Evolutionary conservation across 2,329 filamentous ascomycete species (phyloP).

Genomic region (Aspergillus awamori): DNA sequence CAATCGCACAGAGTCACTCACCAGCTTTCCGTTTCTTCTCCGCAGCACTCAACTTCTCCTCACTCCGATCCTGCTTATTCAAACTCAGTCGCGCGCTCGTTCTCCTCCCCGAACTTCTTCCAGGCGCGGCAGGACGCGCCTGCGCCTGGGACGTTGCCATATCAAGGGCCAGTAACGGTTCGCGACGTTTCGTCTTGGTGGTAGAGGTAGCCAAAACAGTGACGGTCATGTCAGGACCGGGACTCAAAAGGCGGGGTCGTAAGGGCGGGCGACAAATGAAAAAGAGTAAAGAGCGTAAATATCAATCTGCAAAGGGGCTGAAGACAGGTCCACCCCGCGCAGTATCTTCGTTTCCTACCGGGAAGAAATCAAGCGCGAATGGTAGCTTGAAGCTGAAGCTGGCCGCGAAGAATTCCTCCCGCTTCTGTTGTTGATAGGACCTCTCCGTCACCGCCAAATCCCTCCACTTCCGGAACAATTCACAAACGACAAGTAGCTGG

Average conservation of each 20-base stretch:
- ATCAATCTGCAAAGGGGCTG: not conserved
- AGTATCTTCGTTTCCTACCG: not conserved
- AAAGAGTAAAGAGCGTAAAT: not conserved
- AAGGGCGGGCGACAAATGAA: not conserved
- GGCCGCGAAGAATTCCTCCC: not conserved
- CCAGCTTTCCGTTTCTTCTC: slow-evolving; percentile 49
- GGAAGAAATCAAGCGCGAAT: not conserved
- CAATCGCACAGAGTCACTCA: slow-evolving; percentile 32
- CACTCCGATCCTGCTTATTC: slow-evolving; percentile 36
- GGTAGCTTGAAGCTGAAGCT: not conserved
- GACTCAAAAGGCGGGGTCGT: slow-evolving; percentile 4
- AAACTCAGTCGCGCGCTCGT: slow-evolving; percentile 42
- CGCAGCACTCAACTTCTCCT: slow-evolving; percentile 27
- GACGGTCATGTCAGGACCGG: slow-evolving; percentile 42
- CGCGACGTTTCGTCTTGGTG: slow-evolving; percentile 41
- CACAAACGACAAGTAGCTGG: not conserved
- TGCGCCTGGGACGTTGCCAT: slow-evolving; percentile 45
- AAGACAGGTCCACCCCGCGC: not conserved
- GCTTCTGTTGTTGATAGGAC: not conserved
- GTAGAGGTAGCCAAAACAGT: slow-evolving; percentile 39
- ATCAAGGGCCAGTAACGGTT: slow-evolving; percentile 40
- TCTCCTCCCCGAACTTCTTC: slow-evolving; percentile 27
- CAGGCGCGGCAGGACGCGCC: slow-evolving; percentile 35
- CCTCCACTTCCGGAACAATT: not conserved
- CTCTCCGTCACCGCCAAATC: not conserved